Percentiles rank a stretch among this genome's conserved stretches.
phyloP scores from a whole-genome alignment of 1,139 yeast genomes.

The Yamadazyma dendronema region DNA sequence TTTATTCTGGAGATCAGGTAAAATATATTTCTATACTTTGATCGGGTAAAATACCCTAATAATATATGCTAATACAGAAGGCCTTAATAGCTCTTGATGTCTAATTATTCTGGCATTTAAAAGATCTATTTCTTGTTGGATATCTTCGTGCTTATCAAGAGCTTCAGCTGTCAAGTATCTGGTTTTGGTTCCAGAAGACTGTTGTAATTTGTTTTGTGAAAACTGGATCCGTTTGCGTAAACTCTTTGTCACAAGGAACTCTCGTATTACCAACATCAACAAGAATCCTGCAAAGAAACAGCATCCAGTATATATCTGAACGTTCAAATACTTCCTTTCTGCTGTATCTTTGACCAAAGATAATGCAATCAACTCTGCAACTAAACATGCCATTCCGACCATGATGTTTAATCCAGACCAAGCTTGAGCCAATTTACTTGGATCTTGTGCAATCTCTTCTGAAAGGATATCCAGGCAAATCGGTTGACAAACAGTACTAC shows the following conservation, averaged over 20 bases:
- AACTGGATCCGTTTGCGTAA: conserved; percentile 14
- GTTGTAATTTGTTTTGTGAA: conserved; percentile 6
- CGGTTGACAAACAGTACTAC: conserved; percentile 61
- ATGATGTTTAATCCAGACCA: conserved; percentile 58
- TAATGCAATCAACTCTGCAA: conserved; percentile 52
- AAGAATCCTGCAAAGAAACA: conserved; percentile 37
- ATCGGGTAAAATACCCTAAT: conserved; percentile 26
- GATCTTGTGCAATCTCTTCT: conserved; percentile 20
- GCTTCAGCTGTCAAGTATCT: conserved; percentile 16
- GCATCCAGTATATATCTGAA: conserved; percentile 61
- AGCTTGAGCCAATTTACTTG: conserved; percentile 52
- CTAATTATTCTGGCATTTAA: conserved; percentile 20
- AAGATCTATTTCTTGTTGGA: conserved; percentile 14
- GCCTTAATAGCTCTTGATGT: conserved; percentile 18
- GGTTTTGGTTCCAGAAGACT: conserved; percentile 6
- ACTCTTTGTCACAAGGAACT: conserved; percentile 25
- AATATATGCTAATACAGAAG: conserved; percentile 11
- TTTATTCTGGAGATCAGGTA: too few species aligned
- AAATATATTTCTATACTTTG: conserved; percentile 21
- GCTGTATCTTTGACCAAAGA: conserved; percentile 30
- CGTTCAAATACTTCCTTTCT: conserved; percentile 55
- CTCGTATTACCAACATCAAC: conserved; percentile 31
- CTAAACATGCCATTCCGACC: conserved; percentile 44
- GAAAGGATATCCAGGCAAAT: conserved; percentile 53
- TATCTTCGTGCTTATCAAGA: conserved; percentile 8